Base-by-base conservation (phyloP, 1,284 basidiomycete species). In the Amylostereum chailletii region DNA sequence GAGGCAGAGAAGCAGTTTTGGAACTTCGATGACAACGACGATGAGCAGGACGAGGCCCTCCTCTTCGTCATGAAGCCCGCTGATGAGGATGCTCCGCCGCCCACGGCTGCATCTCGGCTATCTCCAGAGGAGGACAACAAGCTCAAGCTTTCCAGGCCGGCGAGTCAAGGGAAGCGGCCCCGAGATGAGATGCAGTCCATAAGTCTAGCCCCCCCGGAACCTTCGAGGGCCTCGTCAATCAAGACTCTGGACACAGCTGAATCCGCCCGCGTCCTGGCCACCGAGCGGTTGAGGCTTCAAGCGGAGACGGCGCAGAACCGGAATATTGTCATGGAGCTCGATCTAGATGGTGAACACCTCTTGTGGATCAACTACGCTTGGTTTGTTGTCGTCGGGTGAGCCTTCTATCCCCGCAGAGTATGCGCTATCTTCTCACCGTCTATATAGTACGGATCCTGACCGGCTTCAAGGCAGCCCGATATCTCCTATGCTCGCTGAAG, bases 1-100 rank as follows among this genome's bases (percentile, higher is more conserved):
- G 93, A 97, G 65, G 95, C 95, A n/a, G 96, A 99, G 71, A 95
- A 95, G 62, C 92, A 94, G 55, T 99, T 99, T 68, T 99, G 96
- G 96, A 97, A 97, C 62, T 98, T 98, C 62, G 90, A 94, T 62
- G 93, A 95, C 53, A 90, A 94, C 53, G 89, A 93, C 48, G 83
- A 86, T 52, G 93, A 94, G 60, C 77, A 83, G 61, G 90, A 94
- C 47, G 94, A 96, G 57, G 89, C 90, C 1, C 72, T 95, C 48
- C 79, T 85, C 53, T 95, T 95, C 61, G 89, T 96, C 50, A 83
- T 91, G 62, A 94, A 94, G 61, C 83, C 90, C 1, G 77, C 78
- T 3, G 81, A 83, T 45, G 83, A 86, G 52, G 67, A 63, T 46
- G 54, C 54, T 19, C 58, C 69, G 38, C 52, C 48, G 46, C 53